phyloP scores from a whole-genome alignment of 2,329 filamentous ascomycete species.

The Plectosphaerella plurivora region DNA sequence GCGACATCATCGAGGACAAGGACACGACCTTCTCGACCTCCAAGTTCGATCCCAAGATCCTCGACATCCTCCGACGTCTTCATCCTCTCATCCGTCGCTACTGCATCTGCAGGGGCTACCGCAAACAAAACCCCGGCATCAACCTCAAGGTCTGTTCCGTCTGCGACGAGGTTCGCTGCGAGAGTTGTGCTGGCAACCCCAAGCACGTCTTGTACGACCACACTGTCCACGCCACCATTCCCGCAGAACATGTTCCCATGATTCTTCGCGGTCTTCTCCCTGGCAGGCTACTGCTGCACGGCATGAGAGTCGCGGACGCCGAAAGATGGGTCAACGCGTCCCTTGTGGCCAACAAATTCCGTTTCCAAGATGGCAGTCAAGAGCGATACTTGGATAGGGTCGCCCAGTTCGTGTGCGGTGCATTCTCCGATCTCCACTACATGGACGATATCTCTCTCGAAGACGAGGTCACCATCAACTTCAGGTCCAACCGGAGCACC shows the following conservation, averaged over 20 bases:
- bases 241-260: neutral
- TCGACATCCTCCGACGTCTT: conserved; percentile 9
- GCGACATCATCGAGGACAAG: too few species aligned
- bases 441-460: neutral
- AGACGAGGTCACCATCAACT: conserved; percentile 7
- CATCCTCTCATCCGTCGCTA: conserved; percentile 19
- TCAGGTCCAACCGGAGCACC: conserved; percentile 4
- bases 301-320: too few species aligned
- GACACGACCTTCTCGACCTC: neutral
- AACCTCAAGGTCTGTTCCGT: conserved; percentile 20
- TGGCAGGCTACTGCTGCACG: neutral
- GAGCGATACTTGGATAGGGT: too few species aligned
- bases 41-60: neutral
- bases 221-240: neutral
- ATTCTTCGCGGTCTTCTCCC: neutral
- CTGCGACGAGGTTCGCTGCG: conserved; percentile 31
- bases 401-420: neutral
- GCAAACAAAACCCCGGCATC: conserved; percentile 20
- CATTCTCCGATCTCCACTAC: neutral
- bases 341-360: too few species aligned
- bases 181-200: conserved; percentile 32
- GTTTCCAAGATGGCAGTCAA: too few species aligned
- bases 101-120: conserved; percentile 27
- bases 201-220: conserved; percentile 20
- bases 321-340: too few species aligned